phyloP scores from a whole-genome alignment of 2,329 filamentous ascomycete genomes.

The Diaporthe sp. region DNA sequence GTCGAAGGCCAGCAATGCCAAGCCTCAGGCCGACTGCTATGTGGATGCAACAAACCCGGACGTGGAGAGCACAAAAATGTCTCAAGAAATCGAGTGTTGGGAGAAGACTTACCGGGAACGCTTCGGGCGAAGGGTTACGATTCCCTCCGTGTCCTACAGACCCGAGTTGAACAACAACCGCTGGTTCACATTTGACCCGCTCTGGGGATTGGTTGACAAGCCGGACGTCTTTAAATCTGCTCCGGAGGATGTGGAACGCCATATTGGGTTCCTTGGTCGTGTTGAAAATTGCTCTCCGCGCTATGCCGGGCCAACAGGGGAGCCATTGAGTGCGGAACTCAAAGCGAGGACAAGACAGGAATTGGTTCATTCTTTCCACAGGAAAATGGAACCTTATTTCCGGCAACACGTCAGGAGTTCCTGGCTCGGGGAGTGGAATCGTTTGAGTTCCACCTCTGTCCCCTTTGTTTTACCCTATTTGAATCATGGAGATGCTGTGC shows the following conservation, averaged over 20 bases:
- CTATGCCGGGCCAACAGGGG: background rate
- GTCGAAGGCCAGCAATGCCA: background rate
- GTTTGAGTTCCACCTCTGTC: background rate
- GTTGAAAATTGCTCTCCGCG: background rate
- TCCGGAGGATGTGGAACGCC: background rate
- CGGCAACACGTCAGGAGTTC: background rate
- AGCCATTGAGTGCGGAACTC: constrained; percentile 14
- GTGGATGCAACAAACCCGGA: background rate
- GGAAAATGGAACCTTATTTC: background rate
- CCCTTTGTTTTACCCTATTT: background rate
- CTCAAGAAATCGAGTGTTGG: background rate
- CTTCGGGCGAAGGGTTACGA: background rate
- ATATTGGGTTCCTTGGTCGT: background rate
- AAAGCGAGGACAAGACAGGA: constrained; percentile 5
- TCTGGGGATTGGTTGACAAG: background rate
- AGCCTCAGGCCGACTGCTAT: background rate
- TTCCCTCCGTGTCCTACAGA: background rate
- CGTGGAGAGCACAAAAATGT: background rate
- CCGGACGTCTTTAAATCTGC: background rate
- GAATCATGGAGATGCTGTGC: constrained; percentile 7
- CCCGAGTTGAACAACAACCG: background rate
- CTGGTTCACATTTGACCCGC: background rate
- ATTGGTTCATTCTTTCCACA: background rate
- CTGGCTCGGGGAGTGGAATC: background rate
- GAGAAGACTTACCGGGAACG: background rate